A percentile compares a stretch with the other conserved stretches of the same genome.
Conservation (phyloP, 331 rosid genomes). For the Quercus lobata region DNA sequence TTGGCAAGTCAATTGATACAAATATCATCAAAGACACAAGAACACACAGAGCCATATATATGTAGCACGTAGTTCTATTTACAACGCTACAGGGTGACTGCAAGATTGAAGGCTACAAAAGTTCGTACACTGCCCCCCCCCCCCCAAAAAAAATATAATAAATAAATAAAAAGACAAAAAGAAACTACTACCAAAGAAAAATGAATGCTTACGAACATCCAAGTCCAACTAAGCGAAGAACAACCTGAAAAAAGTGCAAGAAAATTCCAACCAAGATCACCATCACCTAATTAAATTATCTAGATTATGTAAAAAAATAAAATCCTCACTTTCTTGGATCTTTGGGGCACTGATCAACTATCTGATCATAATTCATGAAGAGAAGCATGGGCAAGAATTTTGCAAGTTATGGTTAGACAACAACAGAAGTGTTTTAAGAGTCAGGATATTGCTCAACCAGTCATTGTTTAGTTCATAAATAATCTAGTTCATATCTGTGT, state of each 20-base stretch:
- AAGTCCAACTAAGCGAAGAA: background rate
- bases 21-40: too few relatives aligned
- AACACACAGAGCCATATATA: too few relatives aligned
- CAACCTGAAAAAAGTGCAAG: background rate
- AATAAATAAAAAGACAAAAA: background rate
- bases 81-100: too few relatives aligned
- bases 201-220: background rate
- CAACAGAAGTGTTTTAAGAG: slow-evolving; percentile 21
- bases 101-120: too few relatives aligned
- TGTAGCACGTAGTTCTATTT: too few relatives aligned
- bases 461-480: slow-evolving; percentile 25
- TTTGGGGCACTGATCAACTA: slow-evolving; percentile 43
- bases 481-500: slow-evolving; percentile 21
- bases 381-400: slow-evolving; percentile 40
- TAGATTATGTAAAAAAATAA: slow-evolving; percentile 30
- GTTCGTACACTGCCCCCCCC: too few relatives aligned
- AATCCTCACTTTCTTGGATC: slow-evolving; percentile 45
- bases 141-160: too few relatives aligned
- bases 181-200: background rate
- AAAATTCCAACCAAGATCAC: slow-evolving; percentile 30
- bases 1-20: too few relatives aligned
- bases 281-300: slow-evolving; percentile 25
- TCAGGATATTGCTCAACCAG: slow-evolving; percentile 29
- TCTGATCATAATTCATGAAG: slow-evolving; percentile 48
- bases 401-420: slow-evolving; percentile 45